Conservation (phyloP, 306 rosid species). For the Sophora flavescens region DNA sequence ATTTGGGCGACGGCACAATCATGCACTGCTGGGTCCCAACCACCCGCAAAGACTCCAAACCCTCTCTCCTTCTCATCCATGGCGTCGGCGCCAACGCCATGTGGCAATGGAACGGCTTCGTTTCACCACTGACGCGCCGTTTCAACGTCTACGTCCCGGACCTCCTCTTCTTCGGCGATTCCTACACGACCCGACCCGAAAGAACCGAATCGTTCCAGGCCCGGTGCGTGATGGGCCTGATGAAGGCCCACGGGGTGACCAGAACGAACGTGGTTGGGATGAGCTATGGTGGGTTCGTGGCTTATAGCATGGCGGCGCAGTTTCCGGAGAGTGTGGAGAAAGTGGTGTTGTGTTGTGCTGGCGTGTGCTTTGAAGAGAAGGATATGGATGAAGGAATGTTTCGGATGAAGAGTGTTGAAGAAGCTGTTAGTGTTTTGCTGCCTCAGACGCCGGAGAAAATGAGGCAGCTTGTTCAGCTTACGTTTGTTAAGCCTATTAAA, state of each 20-base stretch:
- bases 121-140: slow-evolving; percentile 60
- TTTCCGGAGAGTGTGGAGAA: slow-evolving; percentile 71
- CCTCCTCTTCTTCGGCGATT: slow-evolving; percentile 85
- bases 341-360: slow-evolving; percentile 80
- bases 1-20: slow-evolving; percentile 77
- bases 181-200: slow-evolving; percentile 68
- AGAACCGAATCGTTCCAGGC: slow-evolving; percentile 84
- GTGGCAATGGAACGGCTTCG: slow-evolving; percentile 91
- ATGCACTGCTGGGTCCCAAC: slow-evolving; percentile 92
- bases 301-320: slow-evolving; percentile 79
- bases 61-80: slow-evolving; percentile 74
- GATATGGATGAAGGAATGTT: slow-evolving; percentile 89
- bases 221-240: slow-evolving; percentile 59
- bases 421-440: slow-evolving; percentile 65
- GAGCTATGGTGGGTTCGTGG: slow-evolving; percentile 95
- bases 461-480: slow-evolving; percentile 60
- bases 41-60: slow-evolving; percentile 54
- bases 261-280: slow-evolving; percentile 62
- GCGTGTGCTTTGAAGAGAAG: slow-evolving; percentile 77
- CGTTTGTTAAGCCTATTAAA: slow-evolving; percentile 65
- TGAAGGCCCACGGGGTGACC: slow-evolving; percentile 68
- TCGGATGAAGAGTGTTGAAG: slow-evolving; percentile 66
- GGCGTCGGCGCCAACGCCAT: slow-evolving; percentile 94
- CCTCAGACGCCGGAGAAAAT: slow-evolving; percentile 71
- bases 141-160: slow-evolving; percentile 95